phyloP scores from a whole-genome alignment of 805 yeast species.

The Zygosaccharomyces bisporus region DNA sequence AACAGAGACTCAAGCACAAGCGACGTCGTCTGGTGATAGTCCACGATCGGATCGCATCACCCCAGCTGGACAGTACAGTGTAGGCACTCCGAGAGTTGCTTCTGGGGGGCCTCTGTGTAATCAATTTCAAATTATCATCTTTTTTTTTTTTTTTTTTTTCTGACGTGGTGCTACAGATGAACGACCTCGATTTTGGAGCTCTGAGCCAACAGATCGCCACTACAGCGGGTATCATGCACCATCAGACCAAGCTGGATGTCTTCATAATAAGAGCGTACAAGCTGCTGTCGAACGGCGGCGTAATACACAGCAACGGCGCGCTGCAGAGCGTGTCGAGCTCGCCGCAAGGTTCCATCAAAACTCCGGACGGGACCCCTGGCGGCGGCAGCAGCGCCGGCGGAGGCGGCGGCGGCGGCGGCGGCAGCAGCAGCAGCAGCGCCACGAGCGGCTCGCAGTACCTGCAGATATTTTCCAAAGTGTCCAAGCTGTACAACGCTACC shows the following conservation, averaged over 20 bases:
- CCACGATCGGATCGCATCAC: neutral
- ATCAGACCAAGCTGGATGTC: constrained; percentile 26
- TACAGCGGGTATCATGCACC: constrained; percentile 20
- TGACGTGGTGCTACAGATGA: constrained; percentile 11
- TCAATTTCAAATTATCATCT: too few species aligned
- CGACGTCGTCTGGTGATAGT: constrained; percentile 1
- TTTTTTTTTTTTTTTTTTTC: neutral
- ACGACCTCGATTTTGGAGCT: constrained; percentile 20
- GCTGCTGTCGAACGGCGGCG: constrained; percentile 19
- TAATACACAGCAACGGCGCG: constrained; percentile 17
- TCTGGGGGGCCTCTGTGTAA: constrained; percentile 7
- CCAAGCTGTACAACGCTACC: constrained; percentile 30
- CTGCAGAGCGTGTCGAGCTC: constrained; percentile 21
- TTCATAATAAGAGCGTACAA: constrained; percentile 26
- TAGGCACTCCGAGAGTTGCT: constrained; percentile 8
- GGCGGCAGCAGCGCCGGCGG: constrained; percentile 3
- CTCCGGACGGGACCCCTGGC: constrained; percentile 22
- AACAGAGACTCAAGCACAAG: neutral
- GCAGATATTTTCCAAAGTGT: constrained; percentile 26
- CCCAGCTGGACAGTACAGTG: constrained; percentile 8
- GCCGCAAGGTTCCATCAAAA: constrained; percentile 26
- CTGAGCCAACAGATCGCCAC: constrained; percentile 17
- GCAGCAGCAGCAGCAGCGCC: constrained; percentile 6
- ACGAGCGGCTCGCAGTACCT: constrained; percentile 15
- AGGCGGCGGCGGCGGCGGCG: constrained; percentile 5